Evolutionary conservation across 805 yeast genomes (phyloP), one percentile per base, ranked within the genome.

Genomic region (Wickerhamiella qilinensis): DNA sequence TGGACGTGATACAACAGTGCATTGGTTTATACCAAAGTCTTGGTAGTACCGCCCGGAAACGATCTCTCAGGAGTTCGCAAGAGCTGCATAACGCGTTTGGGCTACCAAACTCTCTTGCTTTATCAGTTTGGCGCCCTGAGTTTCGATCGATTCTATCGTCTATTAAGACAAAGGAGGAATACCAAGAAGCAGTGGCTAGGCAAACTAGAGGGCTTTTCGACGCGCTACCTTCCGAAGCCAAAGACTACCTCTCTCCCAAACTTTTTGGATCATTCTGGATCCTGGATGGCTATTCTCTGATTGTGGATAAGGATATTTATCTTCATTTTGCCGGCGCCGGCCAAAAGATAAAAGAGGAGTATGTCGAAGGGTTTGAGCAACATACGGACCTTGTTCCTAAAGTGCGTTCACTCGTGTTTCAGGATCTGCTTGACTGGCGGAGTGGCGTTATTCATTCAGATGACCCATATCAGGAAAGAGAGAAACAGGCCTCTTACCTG

Each of bases 211-310:
- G 14, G 20, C 40, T 43, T 16, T 36, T 60, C 4, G 27, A 22
- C 7, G 19, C 35, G 17, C n/a, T 20, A 11, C 50, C 53, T 30
- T 46, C 46, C 9, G 45, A 47, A 7, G 50, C 43, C 36, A 55
- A 54, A 46, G 41, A 25, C 42, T 60, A 38, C 43, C 50, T 44
- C 42, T 47, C 31, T 42, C 54, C 43, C 37, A 64, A 61, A 0
- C 58, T 83, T 21, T 81, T 67, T 49, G 58, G 63, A 2, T 60
- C 68, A 1, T 86, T 85, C 48, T 86, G 94, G 95, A 71, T 64
- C 43, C 60, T 79, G 25, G 68, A 77, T 0, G 57, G 83, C 6
- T 75, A 78, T 50, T 94, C 85, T 49, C 70, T 85, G 8, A n/a
- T 7, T 11, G 15, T 16, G 29, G 30, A 28, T 19, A n/a, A 4